Conservation (phyloP, 1,284 basidiomycete genomes). For the Meripilus lineatus region DNA sequence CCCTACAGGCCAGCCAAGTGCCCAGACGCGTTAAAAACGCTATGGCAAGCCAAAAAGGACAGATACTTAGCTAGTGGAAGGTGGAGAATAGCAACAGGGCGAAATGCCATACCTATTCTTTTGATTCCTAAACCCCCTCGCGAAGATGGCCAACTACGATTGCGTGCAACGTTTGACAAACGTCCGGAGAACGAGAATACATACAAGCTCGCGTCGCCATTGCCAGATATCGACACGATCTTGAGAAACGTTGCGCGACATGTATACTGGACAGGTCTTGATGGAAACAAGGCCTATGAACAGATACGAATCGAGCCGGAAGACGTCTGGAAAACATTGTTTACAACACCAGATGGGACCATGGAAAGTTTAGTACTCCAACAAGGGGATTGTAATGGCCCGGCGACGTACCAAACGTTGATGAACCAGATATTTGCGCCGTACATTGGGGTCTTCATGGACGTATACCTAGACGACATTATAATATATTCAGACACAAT, state of each 20-base stretch:
- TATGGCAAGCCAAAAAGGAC: slow-evolving; percentile 26
- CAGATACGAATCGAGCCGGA: slow-evolving; percentile 17
- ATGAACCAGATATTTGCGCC: slow-evolving; percentile 15
- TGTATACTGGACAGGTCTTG: slow-evolving; percentile 8
- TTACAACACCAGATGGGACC: slow-evolving; percentile 26
- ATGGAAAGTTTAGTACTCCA: slow-evolving; percentile 34
- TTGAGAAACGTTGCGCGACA: slow-evolving; percentile 8
- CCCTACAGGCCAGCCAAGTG: too few relatives aligned
- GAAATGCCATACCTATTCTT: slow-evolving; percentile 31
- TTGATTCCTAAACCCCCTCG: slow-evolving; percentile 11
- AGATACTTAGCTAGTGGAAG: slow-evolving; percentile 23
- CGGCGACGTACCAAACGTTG: too few relatives aligned
- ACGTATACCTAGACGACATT: too few relatives aligned
- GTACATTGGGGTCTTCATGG: slow-evolving; percentile 2
- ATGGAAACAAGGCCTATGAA: slow-evolving; percentile 22
- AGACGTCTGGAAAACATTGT: too few relatives aligned
- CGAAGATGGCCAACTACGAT: slow-evolving; percentile 18
- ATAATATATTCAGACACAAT: too few relatives aligned
- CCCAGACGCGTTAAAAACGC: slow-evolving; percentile 23
- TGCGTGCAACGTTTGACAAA: slow-evolving; percentile 30
- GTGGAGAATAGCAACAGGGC: slow-evolving; percentile 23
- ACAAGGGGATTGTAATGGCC: slow-evolving; percentile 34
- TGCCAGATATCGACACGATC: slow-evolving; percentile 18
- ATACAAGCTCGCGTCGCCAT: slow-evolving; percentile 27
- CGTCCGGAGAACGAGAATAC: slow-evolving; percentile 31